These are phyloP conservation scores for Schizosaccharomyces osmophilus DNA, from an alignment of 805 yeast species.

Conservation along the genomic window DNA sequence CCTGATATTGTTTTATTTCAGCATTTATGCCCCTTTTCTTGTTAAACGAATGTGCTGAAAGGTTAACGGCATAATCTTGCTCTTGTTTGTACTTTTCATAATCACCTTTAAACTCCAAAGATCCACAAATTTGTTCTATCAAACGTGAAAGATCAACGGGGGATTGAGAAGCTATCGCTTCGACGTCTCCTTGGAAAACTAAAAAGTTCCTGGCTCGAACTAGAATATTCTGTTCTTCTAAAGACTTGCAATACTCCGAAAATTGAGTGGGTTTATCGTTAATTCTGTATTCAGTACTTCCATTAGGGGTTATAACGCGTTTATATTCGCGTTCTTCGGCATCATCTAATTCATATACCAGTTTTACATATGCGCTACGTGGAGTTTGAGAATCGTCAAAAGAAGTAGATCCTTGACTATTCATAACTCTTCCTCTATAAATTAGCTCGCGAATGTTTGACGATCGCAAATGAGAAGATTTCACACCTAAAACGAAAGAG, in stretches of 20 bases:
- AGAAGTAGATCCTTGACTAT: slow-evolving; percentile 11
- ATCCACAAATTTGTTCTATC: slow-evolving; percentile 62
- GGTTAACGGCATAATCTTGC: slow-evolving; percentile 38
- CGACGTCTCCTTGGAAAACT: slow-evolving; percentile 94
- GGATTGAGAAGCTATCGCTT: slow-evolving; percentile 70
- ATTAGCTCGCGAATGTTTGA: slow-evolving; percentile 48
- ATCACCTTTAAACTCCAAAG: slow-evolving; percentile 31
- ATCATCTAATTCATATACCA: slow-evolving; percentile 37
- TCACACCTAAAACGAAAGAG: slow-evolving; percentile 75
- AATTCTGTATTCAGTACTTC: slow-evolving; percentile 43
- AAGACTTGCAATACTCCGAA: slow-evolving; percentile 33
- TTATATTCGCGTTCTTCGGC: slow-evolving; percentile 37
- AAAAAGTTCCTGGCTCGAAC: slow-evolving; percentile 76
- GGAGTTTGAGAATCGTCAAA: slow-evolving; percentile 2
- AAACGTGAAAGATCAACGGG: slow-evolving; percentile 47
- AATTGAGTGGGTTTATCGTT: slow-evolving; percentile 38
- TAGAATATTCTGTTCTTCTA: slow-evolving; percentile 57
- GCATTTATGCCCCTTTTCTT: slow-evolving; percentile 43
- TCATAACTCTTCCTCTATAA: slow-evolving; percentile 39
- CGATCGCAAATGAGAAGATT: slow-evolving; percentile 53
- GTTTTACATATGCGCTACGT: slow-evolving; percentile 45
- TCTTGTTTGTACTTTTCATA: slow-evolving; percentile 42
- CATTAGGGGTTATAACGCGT: slow-evolving; percentile 28
- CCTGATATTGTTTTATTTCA: slow-evolving; percentile 56
- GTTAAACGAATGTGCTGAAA: slow-evolving; percentile 37